phyloP scores from a whole-genome alignment of 2,329 filamentous ascomycete genomes.

The Botrytis pseudocinerea region DNA sequence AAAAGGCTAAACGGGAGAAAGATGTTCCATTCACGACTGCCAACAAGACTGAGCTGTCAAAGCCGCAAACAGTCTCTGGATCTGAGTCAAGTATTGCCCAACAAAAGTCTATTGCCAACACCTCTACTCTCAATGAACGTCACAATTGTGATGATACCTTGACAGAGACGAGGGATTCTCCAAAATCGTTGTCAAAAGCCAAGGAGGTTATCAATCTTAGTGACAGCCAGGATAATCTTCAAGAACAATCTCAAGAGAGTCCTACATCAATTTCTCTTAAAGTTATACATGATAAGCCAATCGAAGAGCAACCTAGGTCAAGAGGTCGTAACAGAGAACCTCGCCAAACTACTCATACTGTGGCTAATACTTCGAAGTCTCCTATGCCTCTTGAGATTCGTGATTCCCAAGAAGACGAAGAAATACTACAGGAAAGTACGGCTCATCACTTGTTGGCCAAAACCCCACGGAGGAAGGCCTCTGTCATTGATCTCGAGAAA shows the following conservation, averaged over 20 bases:
- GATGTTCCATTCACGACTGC: not conserved
- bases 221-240: slow-evolving; percentile 15
- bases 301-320: not conserved
- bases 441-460: not conserved
- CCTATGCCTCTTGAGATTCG: not conserved
- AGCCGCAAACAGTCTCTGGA: not conserved
- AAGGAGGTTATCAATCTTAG: slow-evolving; percentile 15
- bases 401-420: slow-evolving; percentile 9
- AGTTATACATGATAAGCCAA: not conserved
- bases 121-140: not conserved
- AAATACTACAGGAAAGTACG: not conserved
- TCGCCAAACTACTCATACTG: not conserved
- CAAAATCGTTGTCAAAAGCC: not conserved
- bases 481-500: slow-evolving; percentile 3
- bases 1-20: slow-evolving; percentile 3
- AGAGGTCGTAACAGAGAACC: not conserved
- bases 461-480: not conserved
- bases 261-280: not conserved
- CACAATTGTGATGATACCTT: not conserved
- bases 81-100: slow-evolving; percentile 18
- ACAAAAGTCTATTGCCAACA: not conserved
- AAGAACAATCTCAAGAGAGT: not conserved
- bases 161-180: not conserved
- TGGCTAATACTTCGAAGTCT: not conserved
- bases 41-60: not conserved